These are phyloP conservation scores for sorghum (Sorghum bicolor) DNA, from an alignment of 176 grass and related monocot genomes.

Conservation along the genomic window DNA sequence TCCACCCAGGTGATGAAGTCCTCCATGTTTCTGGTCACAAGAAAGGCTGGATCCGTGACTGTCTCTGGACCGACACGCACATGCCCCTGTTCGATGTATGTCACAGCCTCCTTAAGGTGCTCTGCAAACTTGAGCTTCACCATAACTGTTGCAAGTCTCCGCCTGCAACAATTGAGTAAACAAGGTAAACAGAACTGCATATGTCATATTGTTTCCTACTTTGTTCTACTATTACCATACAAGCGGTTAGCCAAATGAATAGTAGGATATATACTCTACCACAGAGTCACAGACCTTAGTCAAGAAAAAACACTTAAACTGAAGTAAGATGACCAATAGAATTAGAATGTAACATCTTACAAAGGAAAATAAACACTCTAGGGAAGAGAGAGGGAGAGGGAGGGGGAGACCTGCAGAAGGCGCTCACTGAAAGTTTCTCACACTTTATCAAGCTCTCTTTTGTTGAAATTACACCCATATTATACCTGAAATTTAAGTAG, in stretches of 20 bases:
- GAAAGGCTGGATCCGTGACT: slow-evolving; percentile 72
- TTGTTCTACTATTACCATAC: not conserved
- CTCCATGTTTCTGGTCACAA: slow-evolving; percentile 95
- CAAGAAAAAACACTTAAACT: not conserved
- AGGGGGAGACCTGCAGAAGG: slow-evolving; percentile 67
- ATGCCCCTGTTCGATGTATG: slow-evolving; percentile 85
- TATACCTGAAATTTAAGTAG: slow-evolving; percentile 62
- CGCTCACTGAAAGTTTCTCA: slow-evolving; percentile 68
- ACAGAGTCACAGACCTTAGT: not conserved
- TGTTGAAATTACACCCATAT: slow-evolving; percentile 87
- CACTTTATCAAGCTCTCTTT: slow-evolving; percentile 88
- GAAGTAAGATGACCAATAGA: not conserved
- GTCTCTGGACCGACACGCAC: slow-evolving; percentile 75
- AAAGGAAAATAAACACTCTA: not conserved
- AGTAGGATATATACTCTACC: not conserved
- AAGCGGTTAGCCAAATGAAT: not conserved
- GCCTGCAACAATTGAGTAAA: slow-evolving; percentile 34
- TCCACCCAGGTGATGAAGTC: slow-evolving; percentile 95
- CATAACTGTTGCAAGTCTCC: slow-evolving; percentile 74
- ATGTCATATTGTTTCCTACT: not conserved
- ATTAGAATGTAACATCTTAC: not conserved
- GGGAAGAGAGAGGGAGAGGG: not conserved
- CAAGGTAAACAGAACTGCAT: not conserved
- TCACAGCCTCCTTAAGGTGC: slow-evolving; percentile 85
- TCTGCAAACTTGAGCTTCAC: slow-evolving; percentile 85